Percentiles rank a stretch among this genome's conserved stretches.
Conservation (phyloP, 805 yeast species). For the Yamadazyma paraphyllophila region DNA sequence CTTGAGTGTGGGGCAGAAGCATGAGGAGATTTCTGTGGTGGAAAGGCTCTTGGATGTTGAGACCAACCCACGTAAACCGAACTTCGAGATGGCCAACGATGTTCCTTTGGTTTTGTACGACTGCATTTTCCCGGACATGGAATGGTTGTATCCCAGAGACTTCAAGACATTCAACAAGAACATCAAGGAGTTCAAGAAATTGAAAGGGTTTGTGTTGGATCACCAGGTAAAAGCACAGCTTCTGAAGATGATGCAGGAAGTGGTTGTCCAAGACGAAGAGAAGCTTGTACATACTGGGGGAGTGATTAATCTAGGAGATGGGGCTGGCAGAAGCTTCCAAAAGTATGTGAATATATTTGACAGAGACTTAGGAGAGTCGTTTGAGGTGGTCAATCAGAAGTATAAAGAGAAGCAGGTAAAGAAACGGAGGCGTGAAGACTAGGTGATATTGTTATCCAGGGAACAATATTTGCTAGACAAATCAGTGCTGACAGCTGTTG, state of each 20-base stretch:
- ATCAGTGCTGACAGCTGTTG: no score
- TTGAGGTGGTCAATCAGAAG: constrained; percentile 66
- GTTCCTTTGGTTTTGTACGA: constrained; percentile 83
- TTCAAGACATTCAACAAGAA: constrained; percentile 30
- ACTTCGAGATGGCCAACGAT: constrained; percentile 87
- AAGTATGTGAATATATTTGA: constrained; percentile 56
- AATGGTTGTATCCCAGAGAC: constrained; percentile 54
- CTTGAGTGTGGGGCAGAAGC: constrained; percentile 74
- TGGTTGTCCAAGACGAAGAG: constrained; percentile 21
- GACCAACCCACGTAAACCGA: constrained; percentile 64
- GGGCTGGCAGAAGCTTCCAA: constrained; percentile 59
- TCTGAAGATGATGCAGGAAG: constrained; percentile 46
- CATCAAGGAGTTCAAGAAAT: constrained; percentile 39
- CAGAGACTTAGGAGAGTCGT: constrained; percentile 60
- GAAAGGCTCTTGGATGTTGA: constrained; percentile 56
- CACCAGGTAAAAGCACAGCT: constrained; percentile 56
- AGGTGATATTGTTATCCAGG: no score
- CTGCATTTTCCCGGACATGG: constrained; percentile 70
- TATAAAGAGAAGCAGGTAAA: constrained; percentile 44
- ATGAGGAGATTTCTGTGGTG: constrained; percentile 62
- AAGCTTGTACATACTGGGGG: constrained; percentile 18
- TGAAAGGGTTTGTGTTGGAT: constrained; percentile 55
- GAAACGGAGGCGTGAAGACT: not conserved
- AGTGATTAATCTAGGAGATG: constrained; percentile 70
- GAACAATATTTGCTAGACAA: no score